Evolutionary conservation across 2,329 filamentous ascomycete species (phyloP).

Genomic region (Verticillium isaacii): DNA sequence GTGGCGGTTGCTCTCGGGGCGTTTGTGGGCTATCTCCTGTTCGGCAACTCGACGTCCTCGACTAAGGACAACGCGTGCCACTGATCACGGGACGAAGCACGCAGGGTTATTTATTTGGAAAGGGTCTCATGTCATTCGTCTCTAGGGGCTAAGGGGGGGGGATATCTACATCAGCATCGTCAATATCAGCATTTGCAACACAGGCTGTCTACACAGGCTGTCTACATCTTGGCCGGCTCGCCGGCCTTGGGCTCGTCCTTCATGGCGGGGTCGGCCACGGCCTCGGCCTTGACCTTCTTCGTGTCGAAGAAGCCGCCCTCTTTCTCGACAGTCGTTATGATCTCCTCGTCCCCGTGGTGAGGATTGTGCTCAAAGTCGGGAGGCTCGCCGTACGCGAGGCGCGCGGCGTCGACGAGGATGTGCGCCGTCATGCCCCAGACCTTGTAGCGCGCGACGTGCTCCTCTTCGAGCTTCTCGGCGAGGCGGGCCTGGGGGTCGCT

Average conservation of each 20-base stretch:
- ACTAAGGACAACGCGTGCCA: constrained; percentile 91
- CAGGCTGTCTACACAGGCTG: not conserved
- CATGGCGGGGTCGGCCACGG: not conserved
- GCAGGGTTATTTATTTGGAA: not conserved
- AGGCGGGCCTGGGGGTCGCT: constrained; percentile 31
- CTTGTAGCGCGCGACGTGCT: constrained; percentile 58
- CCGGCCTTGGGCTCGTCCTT: constrained; percentile 11
- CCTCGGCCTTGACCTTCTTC: constrained; percentile 25
- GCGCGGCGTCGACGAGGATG: constrained; percentile 82
- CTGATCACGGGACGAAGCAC: constrained; percentile 35
- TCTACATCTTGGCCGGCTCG: constrained; percentile 13
- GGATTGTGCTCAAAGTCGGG: constrained; percentile 75
- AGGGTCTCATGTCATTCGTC: not conserved
- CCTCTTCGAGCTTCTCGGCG: constrained; percentile 39
- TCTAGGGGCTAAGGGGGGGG: not conserved
- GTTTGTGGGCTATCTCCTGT: constrained; percentile 81
- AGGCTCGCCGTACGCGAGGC: constrained; percentile 75
- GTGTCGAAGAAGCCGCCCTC: constrained; percentile 43
- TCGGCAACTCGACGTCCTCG: constrained; percentile 64
- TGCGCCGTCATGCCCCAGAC: constrained; percentile 95
- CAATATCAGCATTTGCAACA: not conserved
- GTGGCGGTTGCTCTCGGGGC: constrained; percentile 82
- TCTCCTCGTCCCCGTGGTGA: constrained; percentile 46
- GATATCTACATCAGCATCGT: not conserved
- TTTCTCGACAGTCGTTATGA: constrained; percentile 41